Evolutionary conservation across 2,329 filamentous ascomycete species (phyloP), one percentile per base, ranked within the genome.

Genomic region (Ceratocystis albifundus): DNA sequence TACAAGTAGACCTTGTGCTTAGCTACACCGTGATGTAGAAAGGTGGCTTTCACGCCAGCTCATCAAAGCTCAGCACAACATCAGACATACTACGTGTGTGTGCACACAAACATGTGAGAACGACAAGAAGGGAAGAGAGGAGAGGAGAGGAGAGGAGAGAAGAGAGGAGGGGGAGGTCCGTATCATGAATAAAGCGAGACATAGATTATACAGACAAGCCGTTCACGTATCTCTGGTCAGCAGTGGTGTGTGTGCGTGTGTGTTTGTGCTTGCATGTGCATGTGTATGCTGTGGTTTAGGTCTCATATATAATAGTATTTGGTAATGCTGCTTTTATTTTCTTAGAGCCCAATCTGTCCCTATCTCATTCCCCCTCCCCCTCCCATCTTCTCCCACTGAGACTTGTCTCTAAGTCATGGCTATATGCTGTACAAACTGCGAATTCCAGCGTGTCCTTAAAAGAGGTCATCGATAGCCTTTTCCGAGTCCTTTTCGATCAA

Each of bases 401-500:
- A 28, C 50, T 55, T 15, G 20, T 25, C 46, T 25, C 50, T 1
- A 5, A 15, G 12, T 22, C 15, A n/a, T 57, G 53, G 7, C 22
- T 30, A 4, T 17, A 57, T 30, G 22, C 22, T 22, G 22, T 28
- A n/a, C 20, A 1, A 30, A 30, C n/a, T 22, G 30, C 20, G 4
- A 30, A 30, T 30, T 22, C 5, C 48, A 2, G 28, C 28, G 25
- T 55, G 30, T 25, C 28, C 65, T 72, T 74, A 94, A 71, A 96
- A 86, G 68, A 99, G 78, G 74, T 96, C 92, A 70, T 90, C 84
- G 70, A 99, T 88, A 17, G 87, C 86, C 78, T 96, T 96, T 75
- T 96, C 92, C 7, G 92, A 89, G 74, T 99, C 94, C 72, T 91
- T 89, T 73, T 89, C 88, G 73, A 99, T 96, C 72, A 99, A 77